Percentiles rank a stretch among this genome's conserved stretches.
phyloP scores from a whole-genome alignment of 2,329 filamentous ascomycete genomes.

The Stylonectria norvegica region DNA sequence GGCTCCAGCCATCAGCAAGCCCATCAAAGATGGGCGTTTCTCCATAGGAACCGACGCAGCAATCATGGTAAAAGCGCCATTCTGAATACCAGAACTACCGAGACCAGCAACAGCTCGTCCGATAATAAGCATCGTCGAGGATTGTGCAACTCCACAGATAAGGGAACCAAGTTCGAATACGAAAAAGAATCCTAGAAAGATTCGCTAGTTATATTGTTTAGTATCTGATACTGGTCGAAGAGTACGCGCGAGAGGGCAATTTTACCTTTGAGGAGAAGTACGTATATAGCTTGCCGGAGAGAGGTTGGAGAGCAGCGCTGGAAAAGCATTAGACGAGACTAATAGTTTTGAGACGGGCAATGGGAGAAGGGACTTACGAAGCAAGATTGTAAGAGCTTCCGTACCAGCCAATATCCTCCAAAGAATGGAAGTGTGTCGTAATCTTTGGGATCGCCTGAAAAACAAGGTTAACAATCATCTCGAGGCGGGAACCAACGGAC shows the following conservation, averaged over 20 bases:
- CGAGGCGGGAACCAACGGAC: constrained; percentile 9
- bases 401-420: constrained; percentile 56
- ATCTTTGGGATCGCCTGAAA: constrained; percentile 47
- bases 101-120: constrained; percentile 48
- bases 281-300: constrained; percentile 51
- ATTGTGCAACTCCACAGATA: constrained; percentile 44
- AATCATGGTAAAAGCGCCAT: constrained; percentile 34
- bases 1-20: constrained; percentile 30
- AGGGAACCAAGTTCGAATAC: constrained; percentile 41
- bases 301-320: constrained; percentile 48
- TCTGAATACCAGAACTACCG: constrained; percentile 43
- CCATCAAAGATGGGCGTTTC: constrained; percentile 26
- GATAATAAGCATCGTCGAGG: constrained; percentile 46
- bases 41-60: constrained; percentile 28
- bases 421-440: constrained; percentile 47
- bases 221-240: constrained; percentile 30
- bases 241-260: constrained; percentile 20
- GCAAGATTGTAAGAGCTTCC: constrained; percentile 47
- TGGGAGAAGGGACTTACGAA: constrained; percentile 29
- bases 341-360: neutral
- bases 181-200: constrained; percentile 29
- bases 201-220: constrained; percentile 18
- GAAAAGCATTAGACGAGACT: constrained; percentile 27
- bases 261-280: constrained; percentile 25
- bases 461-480: neutral